These are phyloP conservation scores for Blastobotrys elegans DNA, from an alignment of 1,139 yeast species.

Conservation along the genomic window DNA sequence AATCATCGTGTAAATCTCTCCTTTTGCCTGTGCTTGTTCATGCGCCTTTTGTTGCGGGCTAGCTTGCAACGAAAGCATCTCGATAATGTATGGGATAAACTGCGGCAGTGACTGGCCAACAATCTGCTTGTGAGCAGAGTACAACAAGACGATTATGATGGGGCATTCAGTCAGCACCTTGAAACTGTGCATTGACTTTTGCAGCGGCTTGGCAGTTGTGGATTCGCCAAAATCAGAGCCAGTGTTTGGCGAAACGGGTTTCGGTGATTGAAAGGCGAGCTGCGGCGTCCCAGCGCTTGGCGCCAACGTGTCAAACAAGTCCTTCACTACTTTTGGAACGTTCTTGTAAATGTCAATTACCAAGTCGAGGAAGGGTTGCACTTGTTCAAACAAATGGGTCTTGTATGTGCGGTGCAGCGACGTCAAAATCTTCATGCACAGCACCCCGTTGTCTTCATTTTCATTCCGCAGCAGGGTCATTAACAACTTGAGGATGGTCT, in stretches of 20 bases:
- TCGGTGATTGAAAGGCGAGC: conserved; percentile 36
- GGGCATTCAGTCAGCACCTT: conserved; percentile 96
- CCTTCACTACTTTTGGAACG: conserved; percentile 69
- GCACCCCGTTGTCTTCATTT: conserved; percentile 92
- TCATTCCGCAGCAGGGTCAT: conserved; percentile 62
- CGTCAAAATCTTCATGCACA: conserved; percentile 88
- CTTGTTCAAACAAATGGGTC: conserved; percentile 59
- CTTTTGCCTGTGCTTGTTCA: conserved; percentile 51
- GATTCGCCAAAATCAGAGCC: conserved; percentile 33
- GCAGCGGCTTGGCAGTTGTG: conserved; percentile 39
- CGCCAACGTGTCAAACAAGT: conserved; percentile 45
- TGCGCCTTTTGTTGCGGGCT: conserved; percentile 67
- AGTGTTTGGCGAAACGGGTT: conserved; percentile 42
- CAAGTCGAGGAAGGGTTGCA: conserved; percentile 71
- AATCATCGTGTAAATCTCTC: conserved; percentile 49
- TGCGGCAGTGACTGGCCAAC: conserved; percentile 67
- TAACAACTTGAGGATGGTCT: conserved; percentile 55
- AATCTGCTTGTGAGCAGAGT: conserved; percentile 77
- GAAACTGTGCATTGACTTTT: conserved; percentile 71
- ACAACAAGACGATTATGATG: conserved; percentile 87
- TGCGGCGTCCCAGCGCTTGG: conserved; percentile 25
- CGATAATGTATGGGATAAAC: conserved; percentile 79
- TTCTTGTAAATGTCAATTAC: conserved; percentile 76
- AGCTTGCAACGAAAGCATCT: conserved; percentile 71
- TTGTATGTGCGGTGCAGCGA: conserved; percentile 84